Evolutionary conservation across 345 rosid genomes (phyloP).

Genomic region (Xanthoceras sorbifolium): DNA sequence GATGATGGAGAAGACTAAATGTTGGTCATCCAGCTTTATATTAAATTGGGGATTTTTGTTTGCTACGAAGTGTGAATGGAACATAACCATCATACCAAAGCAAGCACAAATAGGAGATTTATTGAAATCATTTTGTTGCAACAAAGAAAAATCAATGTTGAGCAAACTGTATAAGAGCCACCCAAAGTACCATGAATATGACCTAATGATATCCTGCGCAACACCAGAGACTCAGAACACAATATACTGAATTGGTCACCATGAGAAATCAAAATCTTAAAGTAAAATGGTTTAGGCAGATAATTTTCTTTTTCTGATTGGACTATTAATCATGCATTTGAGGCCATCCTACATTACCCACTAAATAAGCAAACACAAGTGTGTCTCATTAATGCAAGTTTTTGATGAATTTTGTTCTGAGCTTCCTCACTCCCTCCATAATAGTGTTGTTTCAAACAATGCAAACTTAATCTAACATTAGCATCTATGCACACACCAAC

Average conservation of each 20-base stretch:
- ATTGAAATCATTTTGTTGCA: neutral
- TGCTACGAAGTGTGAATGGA: neutral
- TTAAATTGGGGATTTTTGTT: neutral
- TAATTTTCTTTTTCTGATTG: neutral
- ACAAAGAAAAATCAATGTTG: neutral
- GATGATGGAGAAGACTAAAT: neutral
- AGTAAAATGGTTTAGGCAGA: neutral
- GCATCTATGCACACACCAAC: neutral
- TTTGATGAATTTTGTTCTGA: neutral
- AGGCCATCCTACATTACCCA: neutral
- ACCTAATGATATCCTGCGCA: neutral
- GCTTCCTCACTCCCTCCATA: neutral
- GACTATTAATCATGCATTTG: neutral
- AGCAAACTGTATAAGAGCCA: neutral
- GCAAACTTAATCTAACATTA: neutral
- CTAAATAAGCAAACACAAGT: neutral
- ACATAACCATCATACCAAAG: neutral
- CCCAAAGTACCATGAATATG: neutral
- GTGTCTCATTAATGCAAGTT: neutral
- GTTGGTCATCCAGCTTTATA: neutral
- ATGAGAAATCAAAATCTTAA: neutral
- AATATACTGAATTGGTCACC: neutral
- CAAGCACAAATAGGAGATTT: conserved; percentile 1
- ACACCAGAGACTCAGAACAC: neutral
- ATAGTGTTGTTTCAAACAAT: conserved; percentile 5